Evolutionary conservation across 208 protist genomes (phyloP).

Genomic region (Leishmania tropica): DNA sequence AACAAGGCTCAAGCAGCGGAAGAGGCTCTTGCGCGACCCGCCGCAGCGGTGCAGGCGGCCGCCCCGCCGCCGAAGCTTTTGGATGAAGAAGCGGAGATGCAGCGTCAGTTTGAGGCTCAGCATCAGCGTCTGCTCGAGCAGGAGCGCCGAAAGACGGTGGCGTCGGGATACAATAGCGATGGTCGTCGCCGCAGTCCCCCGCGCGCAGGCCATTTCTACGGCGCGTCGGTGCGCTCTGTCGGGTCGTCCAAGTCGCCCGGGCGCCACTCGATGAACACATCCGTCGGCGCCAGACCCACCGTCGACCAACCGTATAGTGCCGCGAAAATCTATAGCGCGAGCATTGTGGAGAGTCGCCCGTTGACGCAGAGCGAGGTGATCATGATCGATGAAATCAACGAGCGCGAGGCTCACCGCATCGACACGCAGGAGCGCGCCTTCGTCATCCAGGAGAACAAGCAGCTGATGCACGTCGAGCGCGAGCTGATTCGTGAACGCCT

Average conservation of each 20-base stretch:
- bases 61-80: slow-evolving; percentile 5
- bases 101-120: slow-evolving; percentile 39
- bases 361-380: slow-evolving; percentile 39
- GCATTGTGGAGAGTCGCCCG: slow-evolving; percentile 39
- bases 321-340: slow-evolving; percentile 55
- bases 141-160: slow-evolving; percentile 27
- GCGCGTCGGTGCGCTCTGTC: slow-evolving; percentile 24
- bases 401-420: slow-evolving; percentile 46
- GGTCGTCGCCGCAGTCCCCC: slow-evolving; percentile 15
- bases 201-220: slow-evolving; percentile 14
- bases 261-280: slow-evolving; percentile 18
- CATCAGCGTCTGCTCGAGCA: slow-evolving; percentile 33
- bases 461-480: slow-evolving; percentile 41
- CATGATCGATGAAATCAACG: slow-evolving; percentile 61
- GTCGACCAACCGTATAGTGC: slow-evolving; percentile 31
- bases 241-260: slow-evolving; percentile 10
- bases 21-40: neutral
- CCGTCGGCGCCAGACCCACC: slow-evolving; percentile 10
- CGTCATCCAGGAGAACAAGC: slow-evolving; percentile 37
- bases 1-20: neutral
- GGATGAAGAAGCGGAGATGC: slow-evolving; percentile 35
- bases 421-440: slow-evolving; percentile 45
- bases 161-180: slow-evolving; percentile 16
- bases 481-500: slow-evolving; percentile 35
- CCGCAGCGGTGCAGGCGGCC: slow-evolving; percentile 5